Evolutionary conservation across 257 asterid genomes (phyloP).

Genomic region (Solanum bulbocastanum): DNA sequence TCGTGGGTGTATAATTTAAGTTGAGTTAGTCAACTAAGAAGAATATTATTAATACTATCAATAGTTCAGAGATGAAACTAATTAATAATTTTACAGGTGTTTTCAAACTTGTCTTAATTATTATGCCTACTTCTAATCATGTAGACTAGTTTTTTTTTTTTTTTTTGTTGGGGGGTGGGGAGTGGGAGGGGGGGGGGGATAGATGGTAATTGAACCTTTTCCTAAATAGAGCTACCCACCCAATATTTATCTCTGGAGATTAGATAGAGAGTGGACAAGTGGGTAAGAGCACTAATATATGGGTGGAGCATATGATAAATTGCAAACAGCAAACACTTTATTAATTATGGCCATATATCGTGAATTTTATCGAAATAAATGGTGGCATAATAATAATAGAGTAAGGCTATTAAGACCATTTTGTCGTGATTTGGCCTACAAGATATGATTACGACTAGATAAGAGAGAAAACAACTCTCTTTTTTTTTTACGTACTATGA

Average conservation of each 20-base stretch:
- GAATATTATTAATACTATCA: too few relatives aligned
- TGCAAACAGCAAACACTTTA: neutral
- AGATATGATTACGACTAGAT: neutral
- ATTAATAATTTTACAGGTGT: too few relatives aligned
- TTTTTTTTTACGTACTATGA: neutral
- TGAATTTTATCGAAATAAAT: neutral
- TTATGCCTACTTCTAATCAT: neutral
- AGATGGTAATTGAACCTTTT: neutral
- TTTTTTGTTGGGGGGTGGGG: too few relatives aligned
- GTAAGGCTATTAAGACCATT: neutral
- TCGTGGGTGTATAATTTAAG: too few relatives aligned
- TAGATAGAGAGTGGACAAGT: neutral
- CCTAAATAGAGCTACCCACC: conserved; percentile 1
- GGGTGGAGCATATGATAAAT: neutral
- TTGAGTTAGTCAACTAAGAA: too few relatives aligned
- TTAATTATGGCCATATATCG: neutral
- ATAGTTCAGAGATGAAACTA: too few relatives aligned
- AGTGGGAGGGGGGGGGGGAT: too few relatives aligned
- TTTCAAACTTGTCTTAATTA: neutral
- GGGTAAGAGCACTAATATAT: neutral
- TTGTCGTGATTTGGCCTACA: neutral
- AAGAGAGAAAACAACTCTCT: neutral
- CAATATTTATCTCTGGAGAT: neutral
- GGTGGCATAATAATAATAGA: neutral
- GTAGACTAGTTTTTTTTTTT: neutral